A percentile compares a stretch with the other conserved stretches of the same genome.
These are phyloP conservation scores for Penicillium oxalicum DNA, from an alignment of 2,329 filamentous ascomycete genomes.

Conservation along the genomic window DNA sequence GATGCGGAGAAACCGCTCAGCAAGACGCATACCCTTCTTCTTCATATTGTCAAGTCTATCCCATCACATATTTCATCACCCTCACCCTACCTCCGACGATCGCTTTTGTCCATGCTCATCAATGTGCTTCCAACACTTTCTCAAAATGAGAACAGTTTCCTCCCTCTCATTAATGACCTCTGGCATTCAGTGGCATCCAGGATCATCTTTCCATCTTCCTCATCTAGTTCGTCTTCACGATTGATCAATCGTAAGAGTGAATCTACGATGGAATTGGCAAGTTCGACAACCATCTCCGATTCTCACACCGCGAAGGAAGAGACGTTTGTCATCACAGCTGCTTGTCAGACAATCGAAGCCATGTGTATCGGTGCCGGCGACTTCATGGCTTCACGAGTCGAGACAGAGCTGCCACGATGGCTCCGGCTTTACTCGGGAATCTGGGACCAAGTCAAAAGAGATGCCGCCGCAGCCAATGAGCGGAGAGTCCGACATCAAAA, in stretches of 20 bases:
- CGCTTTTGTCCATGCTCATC: conserved; percentile 68
- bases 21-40: conserved; percentile 72
- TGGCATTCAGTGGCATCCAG: conserved; percentile 67
- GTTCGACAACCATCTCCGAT: conserved; percentile 50
- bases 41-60: conserved; percentile 74
- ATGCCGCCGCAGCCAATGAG: conserved; percentile 32
- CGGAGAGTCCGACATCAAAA: conserved; percentile 24
- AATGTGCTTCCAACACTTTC: conserved; percentile 68
- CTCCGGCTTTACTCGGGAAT: conserved; percentile 36
- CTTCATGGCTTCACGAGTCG: conserved; percentile 72
- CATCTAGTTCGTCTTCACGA: conserved; percentile 49
- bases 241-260: conserved; percentile 19
- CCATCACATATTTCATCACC: conserved; percentile 87
- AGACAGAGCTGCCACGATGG: conserved; percentile 56
- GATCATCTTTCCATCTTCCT: conserved; percentile 39
- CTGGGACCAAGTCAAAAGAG: conserved; percentile 34
- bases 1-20: conserved; percentile 58
- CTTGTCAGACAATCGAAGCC: conserved; percentile 61
- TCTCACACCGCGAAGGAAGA: conserved; percentile 32
- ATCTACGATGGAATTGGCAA: conserved; percentile 39
- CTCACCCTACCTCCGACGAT: conserved; percentile 69
- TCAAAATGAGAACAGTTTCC: conserved; percentile 71
- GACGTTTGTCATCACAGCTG: conserved; percentile 56
- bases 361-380: conserved; percentile 70
- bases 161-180: conserved; percentile 82